These are phyloP conservation scores for Cronartium quercuum DNA, from an alignment of 1,284 basidiomycete species.

Conservation along the genomic window DNA sequence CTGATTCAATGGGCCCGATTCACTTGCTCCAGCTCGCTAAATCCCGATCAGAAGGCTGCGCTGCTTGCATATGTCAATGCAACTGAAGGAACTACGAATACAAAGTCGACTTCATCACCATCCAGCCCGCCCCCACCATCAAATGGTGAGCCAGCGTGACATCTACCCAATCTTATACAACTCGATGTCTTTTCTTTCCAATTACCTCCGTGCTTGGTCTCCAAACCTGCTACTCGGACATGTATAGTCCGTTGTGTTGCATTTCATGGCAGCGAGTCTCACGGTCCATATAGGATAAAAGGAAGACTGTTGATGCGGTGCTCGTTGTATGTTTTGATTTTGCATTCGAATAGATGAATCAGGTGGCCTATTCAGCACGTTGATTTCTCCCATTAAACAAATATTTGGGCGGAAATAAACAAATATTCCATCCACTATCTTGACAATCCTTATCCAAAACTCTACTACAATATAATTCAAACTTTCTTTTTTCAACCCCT, in stretches of 20 bases:
- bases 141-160: not conserved
- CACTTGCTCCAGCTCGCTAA: constrained; percentile 11
- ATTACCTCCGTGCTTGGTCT: not conserved
- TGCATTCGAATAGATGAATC: not conserved
- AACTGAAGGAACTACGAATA: not conserved
- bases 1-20: not conserved
- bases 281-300: not conserved
- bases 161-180: not conserved
- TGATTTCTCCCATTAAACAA: not conserved
- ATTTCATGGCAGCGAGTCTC: not conserved
- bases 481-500: not conserved
- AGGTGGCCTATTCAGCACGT: not conserved
- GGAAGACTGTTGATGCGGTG: not conserved
- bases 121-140: not conserved
- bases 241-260: no score
- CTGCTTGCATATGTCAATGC: constrained; percentile 32
- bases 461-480: not conserved
- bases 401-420: not conserved
- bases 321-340: not conserved
- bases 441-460: not conserved
- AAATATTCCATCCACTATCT: not conserved
- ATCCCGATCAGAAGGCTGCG: constrained; percentile 21
- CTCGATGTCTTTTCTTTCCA: not conserved
- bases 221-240: no score
- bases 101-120: not conserved